These are phyloP conservation scores for Miscanthus lutarioriparius DNA, from an alignment of 176 grass and related monocot genomes.

Conservation along the genomic window DNA sequence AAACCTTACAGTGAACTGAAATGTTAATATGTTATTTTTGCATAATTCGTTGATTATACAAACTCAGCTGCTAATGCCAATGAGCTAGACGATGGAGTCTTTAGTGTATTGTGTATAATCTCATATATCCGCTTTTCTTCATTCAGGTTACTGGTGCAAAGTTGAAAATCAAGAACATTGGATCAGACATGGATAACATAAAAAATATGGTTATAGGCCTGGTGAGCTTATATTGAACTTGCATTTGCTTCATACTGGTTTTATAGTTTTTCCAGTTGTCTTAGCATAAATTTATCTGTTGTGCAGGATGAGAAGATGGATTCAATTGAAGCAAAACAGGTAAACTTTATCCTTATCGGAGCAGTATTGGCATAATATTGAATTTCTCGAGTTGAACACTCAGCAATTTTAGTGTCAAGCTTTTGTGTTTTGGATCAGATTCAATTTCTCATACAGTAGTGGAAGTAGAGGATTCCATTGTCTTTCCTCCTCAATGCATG, in stretches of 20 bases:
- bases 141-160: slow-evolving; percentile 63
- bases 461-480: not conserved
- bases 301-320: slow-evolving; percentile 69
- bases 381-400: not conserved
- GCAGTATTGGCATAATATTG: not conserved
- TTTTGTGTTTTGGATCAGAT: not conserved
- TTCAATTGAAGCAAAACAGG: slow-evolving; percentile 74
- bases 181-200: slow-evolving; percentile 55
- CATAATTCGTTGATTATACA: not conserved
- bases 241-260: not conserved
- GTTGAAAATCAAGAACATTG: slow-evolving; percentile 55
- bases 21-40: not conserved
- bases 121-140: not conserved
- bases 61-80: not conserved
- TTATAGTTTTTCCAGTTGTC: not conserved
- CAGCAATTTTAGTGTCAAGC: not conserved
- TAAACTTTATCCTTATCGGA: not conserved
- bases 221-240: slow-evolving; percentile 37
- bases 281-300: slow-evolving; percentile 1
- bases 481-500: not conserved
- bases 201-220: slow-evolving; percentile 44
- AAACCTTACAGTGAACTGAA: not conserved
- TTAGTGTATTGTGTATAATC: not conserved
- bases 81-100: not conserved
- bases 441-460: not conserved